These are phyloP conservation scores for Trichoderma pleuroti DNA, from an alignment of 2,329 filamentous ascomycete species.

Conservation along the genomic window DNA sequence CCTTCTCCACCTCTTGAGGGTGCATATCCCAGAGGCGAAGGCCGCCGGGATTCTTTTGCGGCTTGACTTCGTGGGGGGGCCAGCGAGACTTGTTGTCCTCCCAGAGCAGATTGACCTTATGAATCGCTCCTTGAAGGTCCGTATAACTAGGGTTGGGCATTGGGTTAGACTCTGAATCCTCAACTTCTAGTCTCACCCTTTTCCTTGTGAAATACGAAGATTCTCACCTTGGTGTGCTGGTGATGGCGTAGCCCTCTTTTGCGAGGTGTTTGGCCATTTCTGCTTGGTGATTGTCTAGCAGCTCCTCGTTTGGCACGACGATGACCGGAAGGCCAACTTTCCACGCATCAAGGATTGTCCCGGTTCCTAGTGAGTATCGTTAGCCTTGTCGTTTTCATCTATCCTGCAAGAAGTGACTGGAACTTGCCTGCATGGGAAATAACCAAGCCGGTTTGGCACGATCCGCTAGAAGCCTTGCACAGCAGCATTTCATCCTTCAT, in stretches of 20 bases:
- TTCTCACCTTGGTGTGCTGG: constrained; percentile 62
- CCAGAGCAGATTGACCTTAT: constrained; percentile 36
- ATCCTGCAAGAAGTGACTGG: background rate
- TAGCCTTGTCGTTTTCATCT: background rate
- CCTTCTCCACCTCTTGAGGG: constrained; percentile 32
- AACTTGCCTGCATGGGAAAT: constrained; percentile 79
- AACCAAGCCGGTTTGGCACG: constrained; percentile 63
- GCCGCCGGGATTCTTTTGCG: constrained; percentile 15
- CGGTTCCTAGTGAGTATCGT: constrained; percentile 61
- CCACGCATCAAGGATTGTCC: constrained; percentile 81
- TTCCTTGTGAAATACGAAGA: background rate
- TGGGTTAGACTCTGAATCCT: background rate
- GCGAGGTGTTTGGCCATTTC: constrained; percentile 79
- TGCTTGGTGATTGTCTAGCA: constrained; percentile 87
- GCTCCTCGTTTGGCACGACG: constrained; percentile 77
- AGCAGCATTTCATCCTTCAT: constrained; percentile 49
- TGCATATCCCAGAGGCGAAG: constrained; percentile 37
- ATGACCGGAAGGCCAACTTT: constrained; percentile 72
- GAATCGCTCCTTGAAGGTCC: constrained; percentile 36
- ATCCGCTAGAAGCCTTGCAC: constrained; percentile 47
- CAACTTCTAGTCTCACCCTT: background rate
- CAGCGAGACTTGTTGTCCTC: constrained; percentile 36
- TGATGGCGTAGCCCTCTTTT: constrained; percentile 70
- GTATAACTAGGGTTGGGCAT: constrained; percentile 24
- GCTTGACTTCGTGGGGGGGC: constrained; percentile 30